phyloP scores from a whole-genome alignment of 805 yeast genomes.

The Diddensiella caesifluorescens region DNA sequence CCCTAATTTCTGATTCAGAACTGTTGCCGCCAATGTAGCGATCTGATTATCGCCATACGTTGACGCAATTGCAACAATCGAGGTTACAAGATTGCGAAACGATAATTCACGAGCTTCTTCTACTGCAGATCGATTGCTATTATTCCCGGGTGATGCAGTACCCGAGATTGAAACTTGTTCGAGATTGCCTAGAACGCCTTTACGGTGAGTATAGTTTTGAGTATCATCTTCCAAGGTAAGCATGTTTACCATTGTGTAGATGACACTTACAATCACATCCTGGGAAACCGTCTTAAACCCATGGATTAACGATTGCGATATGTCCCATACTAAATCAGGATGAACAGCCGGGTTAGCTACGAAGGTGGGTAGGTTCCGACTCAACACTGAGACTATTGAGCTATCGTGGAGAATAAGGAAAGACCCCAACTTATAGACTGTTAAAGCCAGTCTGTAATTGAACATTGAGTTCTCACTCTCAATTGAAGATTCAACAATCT shows the following conservation, averaged over 20 bases:
- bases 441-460: constrained; percentile 46
- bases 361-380: constrained; percentile 39
- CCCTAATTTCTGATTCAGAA: constrained; percentile 69
- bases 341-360: constrained; percentile 45
- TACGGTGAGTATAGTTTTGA: neutral
- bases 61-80: constrained; percentile 61
- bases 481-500: constrained; percentile 47
- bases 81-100: constrained; percentile 56
- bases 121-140: constrained; percentile 24
- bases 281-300: constrained; percentile 68
- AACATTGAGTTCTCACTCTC: constrained; percentile 48
- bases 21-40: constrained; percentile 70
- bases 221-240: constrained; percentile 39
- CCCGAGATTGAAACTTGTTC: neutral
- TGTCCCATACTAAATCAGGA: constrained; percentile 42
- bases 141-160: neutral
- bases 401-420: constrained; percentile 39
- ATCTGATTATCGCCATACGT: constrained; percentile 66
- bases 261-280: constrained; percentile 75
- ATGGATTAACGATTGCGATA: constrained; percentile 55
- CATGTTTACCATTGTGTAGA: constrained; percentile 76
- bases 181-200: too few relatives aligned
- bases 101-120: constrained; percentile 20
- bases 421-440: constrained; percentile 53
- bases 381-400: constrained; percentile 29